These are phyloP conservation scores for Coemansia sp. DNA, from an alignment of 192 early-diverging fungal species.

Conservation along the genomic window DNA sequence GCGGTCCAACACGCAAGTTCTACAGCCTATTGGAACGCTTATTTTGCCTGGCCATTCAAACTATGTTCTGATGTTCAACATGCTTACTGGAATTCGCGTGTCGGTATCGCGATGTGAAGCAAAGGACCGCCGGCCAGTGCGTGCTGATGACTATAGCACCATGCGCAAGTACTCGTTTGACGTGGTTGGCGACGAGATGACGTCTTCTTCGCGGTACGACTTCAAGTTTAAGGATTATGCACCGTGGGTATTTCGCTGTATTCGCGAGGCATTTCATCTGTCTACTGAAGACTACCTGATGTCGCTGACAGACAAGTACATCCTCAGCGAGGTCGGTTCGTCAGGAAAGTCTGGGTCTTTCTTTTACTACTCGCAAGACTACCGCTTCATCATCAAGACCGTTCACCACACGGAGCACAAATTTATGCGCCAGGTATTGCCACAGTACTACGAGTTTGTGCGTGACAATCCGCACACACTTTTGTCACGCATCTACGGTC, in stretches of 20 bases:
- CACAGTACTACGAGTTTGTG: conserved; percentile 89
- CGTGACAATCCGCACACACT: conserved; percentile 86
- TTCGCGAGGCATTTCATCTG: conserved; percentile 84
- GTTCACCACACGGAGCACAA: conserved; percentile 94
- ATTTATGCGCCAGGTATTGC: conserved; percentile 84
- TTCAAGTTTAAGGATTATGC: conserved; percentile 99
- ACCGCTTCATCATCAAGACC: conserved; percentile 98
- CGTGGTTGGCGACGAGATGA: conserved; percentile 90
- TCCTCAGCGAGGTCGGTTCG: conserved; percentile 89
- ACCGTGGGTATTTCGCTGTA: conserved; percentile 91
- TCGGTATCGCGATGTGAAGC: conserved; percentile 83
- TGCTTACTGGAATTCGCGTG: conserved; percentile 95
- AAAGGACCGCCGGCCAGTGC: conserved; percentile 71
- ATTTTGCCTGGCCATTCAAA: conserved; percentile 94
- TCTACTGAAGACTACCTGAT: conserved; percentile 91
- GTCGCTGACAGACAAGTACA: conserved; percentile 94
- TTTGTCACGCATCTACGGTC: conserved; percentile 89
- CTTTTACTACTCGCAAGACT: conserved; percentile 98
- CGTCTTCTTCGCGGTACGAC: conserved; percentile 91
- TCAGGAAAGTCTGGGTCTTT: conserved; percentile 95
- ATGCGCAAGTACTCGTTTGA: conserved; percentile 96
- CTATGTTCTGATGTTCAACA: conserved; percentile 97
- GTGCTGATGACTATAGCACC: conserved; percentile 76
- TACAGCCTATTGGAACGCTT: conserved; percentile 65
- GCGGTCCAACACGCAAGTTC: conserved; percentile 25